Evolutionary conservation across 176 grass and related monocot genomes (phyloP).

Genomic region (Cenchrus purpureus): DNA sequence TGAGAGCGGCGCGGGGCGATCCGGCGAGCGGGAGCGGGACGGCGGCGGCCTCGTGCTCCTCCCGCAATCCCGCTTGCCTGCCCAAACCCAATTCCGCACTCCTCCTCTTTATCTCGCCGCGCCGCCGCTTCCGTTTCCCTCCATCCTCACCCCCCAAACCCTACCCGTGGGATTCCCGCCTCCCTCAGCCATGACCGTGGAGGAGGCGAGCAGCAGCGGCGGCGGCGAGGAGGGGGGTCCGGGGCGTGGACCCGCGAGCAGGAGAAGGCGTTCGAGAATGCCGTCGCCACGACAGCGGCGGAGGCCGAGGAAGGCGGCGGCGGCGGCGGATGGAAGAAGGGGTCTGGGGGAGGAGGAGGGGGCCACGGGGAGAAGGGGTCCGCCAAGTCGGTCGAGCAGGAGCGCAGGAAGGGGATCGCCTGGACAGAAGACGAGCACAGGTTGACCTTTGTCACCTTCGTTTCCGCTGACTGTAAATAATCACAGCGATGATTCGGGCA

Average conservation of each 20-base stretch:
- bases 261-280: conserved; percentile 91
- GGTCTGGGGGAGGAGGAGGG: conserved; percentile 37
- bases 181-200: conserved; percentile 46
- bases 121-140: conserved; percentile 20
- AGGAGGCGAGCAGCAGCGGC: conserved; percentile 79
- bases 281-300: conserved; percentile 45
- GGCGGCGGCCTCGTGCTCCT: too few species aligned
- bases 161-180: neutral
- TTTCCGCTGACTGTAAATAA: neutral
- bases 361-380: conserved; percentile 56
- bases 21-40: too few species aligned
- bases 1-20: too few species aligned
- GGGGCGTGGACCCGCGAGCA: conserved; percentile 70
- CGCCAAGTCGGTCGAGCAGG: conserved; percentile 73
- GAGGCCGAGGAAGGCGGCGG: conserved; percentile 30
- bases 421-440: conserved; percentile 99
- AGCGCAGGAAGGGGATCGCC: conserved; percentile 89
- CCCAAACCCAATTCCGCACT: conserved; percentile 40
- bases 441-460: conserved; percentile 29
- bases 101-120: conserved; percentile 53
- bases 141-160: conserved; percentile 9
- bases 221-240: conserved; percentile 31
- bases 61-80: conserved; percentile 28
- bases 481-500: neutral
- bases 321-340: conserved; percentile 55